Conservation (phyloP, 345 rosid species). For the Linum trigynum region DNA sequence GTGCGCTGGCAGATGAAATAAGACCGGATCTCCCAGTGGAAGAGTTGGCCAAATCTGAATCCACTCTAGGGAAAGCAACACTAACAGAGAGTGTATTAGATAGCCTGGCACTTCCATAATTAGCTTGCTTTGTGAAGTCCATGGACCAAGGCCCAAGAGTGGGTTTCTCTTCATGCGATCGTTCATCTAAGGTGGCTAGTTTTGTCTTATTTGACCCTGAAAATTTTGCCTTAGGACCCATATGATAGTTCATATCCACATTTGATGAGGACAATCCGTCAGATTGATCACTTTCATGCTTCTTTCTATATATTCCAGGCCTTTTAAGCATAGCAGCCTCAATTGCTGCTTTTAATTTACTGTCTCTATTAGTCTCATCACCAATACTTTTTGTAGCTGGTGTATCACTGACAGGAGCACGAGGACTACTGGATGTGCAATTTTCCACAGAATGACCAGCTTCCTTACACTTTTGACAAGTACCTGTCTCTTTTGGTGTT, state of each 20-base stretch:
- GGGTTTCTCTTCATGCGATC: slow-evolving; percentile 35
- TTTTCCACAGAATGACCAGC: slow-evolving; percentile 50
- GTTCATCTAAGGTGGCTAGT: slow-evolving; percentile 36
- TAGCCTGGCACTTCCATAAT: slow-evolving; percentile 30
- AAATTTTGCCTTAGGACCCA: slow-evolving; percentile 38
- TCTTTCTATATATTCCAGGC: slow-evolving; percentile 61
- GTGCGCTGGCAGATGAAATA: slow-evolving; percentile 21
- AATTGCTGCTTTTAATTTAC: slow-evolving; percentile 67
- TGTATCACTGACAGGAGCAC: slow-evolving; percentile 37
- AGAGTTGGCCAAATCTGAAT: slow-evolving; percentile 26
- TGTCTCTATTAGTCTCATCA: slow-evolving; percentile 45
- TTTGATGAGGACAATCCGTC: slow-evolving; percentile 35
- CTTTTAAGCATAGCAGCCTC: slow-evolving; percentile 70
- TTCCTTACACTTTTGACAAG: slow-evolving; percentile 48
- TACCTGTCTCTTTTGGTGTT: slow-evolving; percentile 31
- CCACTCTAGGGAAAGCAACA: slow-evolving; percentile 21
- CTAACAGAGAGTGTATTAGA: slow-evolving; percentile 26
- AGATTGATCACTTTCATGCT: slow-evolving; percentile 37
- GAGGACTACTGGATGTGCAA: slow-evolving; percentile 32
- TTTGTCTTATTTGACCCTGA: slow-evolving; percentile 31
- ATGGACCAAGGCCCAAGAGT: slow-evolving; percentile 18
- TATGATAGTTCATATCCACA: slow-evolving; percentile 32
- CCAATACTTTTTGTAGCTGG: slow-evolving; percentile 36
- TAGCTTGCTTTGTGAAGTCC: slow-evolving; percentile 32
- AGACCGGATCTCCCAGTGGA: slow-evolving; percentile 22